These are phyloP conservation scores for Pythium utonaiense DNA, from an alignment of 352 stramenopile species.

Conservation along the genomic window DNA sequence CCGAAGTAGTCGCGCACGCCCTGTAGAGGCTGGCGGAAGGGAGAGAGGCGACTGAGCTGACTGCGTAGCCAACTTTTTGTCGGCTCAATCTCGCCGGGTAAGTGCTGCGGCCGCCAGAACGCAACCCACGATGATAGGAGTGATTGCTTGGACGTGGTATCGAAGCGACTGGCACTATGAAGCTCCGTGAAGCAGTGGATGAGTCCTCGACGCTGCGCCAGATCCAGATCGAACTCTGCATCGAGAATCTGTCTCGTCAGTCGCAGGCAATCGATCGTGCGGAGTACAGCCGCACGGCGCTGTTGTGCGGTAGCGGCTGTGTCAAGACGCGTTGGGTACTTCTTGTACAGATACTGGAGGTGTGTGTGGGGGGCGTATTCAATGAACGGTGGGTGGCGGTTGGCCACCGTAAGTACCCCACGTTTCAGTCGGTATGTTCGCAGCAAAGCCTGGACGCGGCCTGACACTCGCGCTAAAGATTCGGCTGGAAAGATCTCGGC, in stretches of 20 bases:
- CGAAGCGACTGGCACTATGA: constrained; percentile 57
- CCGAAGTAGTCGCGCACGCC: constrained; percentile 85
- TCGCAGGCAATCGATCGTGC: constrained; percentile 57
- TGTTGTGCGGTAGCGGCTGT: constrained; percentile 28
- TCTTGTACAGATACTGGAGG: constrained; percentile 69
- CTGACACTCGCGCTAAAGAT: constrained; percentile 36
- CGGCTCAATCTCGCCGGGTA: constrained; percentile 38
- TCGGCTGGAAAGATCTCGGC: constrained; percentile 40
- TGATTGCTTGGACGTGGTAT: constrained; percentile 28
- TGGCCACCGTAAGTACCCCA: constrained; percentile 22
- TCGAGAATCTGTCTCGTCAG: constrained; percentile 44
- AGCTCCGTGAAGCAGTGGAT: constrained; percentile 39
- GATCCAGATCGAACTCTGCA: constrained; percentile 40
- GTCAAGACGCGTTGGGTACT: constrained; percentile 51
- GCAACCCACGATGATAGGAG: constrained; percentile 47
- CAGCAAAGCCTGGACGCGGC: constrained; percentile 45
- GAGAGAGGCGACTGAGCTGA: constrained; percentile 31
- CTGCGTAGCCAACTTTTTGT: constrained; percentile 39
- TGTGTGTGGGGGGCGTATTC: constrained; percentile 40
- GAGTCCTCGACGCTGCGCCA: constrained; percentile 22
- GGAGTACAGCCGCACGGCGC: constrained; percentile 46
- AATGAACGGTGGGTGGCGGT: constrained; percentile 32
- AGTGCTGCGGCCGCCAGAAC: constrained; percentile 45
- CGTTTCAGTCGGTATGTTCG: constrained; percentile 28
- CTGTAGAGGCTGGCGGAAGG: constrained; percentile 75